These are phyloP conservation scores for Phaeomoniella chlamydospora DNA, from an alignment of 2,329 filamentous ascomycete species.

Conservation along the genomic window DNA sequence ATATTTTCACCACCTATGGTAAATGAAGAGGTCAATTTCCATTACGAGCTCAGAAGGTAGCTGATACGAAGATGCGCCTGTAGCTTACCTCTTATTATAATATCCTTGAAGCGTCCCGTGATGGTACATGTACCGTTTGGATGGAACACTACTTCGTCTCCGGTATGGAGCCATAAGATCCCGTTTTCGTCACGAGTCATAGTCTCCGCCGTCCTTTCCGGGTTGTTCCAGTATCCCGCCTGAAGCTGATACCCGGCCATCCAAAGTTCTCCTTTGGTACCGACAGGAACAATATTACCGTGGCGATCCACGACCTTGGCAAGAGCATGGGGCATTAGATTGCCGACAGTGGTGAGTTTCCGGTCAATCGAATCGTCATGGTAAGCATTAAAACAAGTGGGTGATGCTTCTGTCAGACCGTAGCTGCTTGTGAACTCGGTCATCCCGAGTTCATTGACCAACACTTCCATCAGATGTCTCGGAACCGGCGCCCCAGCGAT, in stretches of 20 bases:
- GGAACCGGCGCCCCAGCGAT: constrained; percentile 68
- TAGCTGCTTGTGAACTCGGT: constrained; percentile 57
- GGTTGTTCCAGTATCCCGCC: constrained; percentile 49
- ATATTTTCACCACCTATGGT: constrained; percentile 55
- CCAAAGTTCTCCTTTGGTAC: constrained; percentile 58
- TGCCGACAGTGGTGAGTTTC: constrained; percentile 59
- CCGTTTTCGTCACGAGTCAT: constrained; percentile 49
- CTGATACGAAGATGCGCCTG: constrained; percentile 16
- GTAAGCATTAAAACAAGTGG: constrained; percentile 69
- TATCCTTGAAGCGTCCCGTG: constrained; percentile 65
- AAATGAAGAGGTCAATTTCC: no score
- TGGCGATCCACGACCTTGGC: constrained; percentile 64
- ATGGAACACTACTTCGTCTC: constrained; percentile 40
- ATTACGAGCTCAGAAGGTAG: no score
- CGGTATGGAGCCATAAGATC: constrained; percentile 50
- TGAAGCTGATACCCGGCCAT: constrained; percentile 64
- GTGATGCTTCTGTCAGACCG: constrained; percentile 58
- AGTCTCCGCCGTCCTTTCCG: constrained; percentile 59
- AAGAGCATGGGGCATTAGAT: constrained; percentile 57
- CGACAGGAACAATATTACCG: constrained; percentile 52
- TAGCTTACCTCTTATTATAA: constrained; percentile 53
- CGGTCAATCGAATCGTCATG: constrained; percentile 55
- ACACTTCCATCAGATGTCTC: constrained; percentile 56
- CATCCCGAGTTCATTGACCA: constrained; percentile 61
- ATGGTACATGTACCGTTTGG: constrained; percentile 54